Conservation (phyloP, 2,329 filamentous ascomycete species). For the Thermothelomyces thermophilus region DNA sequence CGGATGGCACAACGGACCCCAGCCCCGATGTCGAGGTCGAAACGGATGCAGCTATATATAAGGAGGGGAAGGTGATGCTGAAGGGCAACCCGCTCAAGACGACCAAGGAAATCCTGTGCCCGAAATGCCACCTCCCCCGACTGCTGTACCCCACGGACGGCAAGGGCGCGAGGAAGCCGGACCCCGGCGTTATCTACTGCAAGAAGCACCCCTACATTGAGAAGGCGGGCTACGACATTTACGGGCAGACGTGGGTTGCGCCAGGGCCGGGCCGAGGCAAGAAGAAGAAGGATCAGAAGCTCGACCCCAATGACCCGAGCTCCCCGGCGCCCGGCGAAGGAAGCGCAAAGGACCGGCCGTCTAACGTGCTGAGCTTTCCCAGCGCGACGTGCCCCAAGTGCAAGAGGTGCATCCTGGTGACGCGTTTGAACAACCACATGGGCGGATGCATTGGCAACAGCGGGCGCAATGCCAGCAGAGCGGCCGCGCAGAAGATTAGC, state of each 20-base stretch:
- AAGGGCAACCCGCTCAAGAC: constrained; percentile 68
- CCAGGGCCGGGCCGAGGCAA: constrained; percentile 64
- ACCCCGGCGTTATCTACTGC: constrained; percentile 67
- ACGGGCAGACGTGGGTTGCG: constrained; percentile 73
- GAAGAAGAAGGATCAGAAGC: constrained; percentile 69
- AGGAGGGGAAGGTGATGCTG: constrained; percentile 60
- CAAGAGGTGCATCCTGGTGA: constrained; percentile 59
- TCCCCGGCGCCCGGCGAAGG: constrained; percentile 26
- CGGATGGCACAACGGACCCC: constrained; percentile 48
- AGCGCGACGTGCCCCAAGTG: constrained; percentile 62
- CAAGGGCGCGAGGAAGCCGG: constrained; percentile 57
- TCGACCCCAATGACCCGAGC: constrained; percentile 40
- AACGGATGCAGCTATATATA: constrained; percentile 62
- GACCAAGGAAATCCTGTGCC: constrained; percentile 64
- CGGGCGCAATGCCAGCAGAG: constrained; percentile 55
- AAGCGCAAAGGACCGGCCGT: constrained; percentile 47
- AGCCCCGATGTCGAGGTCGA: constrained; percentile 53
- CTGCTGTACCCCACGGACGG: constrained; percentile 67
- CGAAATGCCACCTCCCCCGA: constrained; percentile 66
- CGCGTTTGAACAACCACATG: constrained; percentile 62
- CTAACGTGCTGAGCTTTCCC: constrained; percentile 58
- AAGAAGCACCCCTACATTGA: constrained; percentile 73
- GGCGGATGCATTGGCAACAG: constrained; percentile 61
- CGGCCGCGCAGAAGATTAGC: constrained; percentile 57
- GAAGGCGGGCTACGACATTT: constrained; percentile 70